Evolutionary conservation across 257 asterid genomes (phyloP).

Genomic region (Solanum chiquidenum): DNA sequence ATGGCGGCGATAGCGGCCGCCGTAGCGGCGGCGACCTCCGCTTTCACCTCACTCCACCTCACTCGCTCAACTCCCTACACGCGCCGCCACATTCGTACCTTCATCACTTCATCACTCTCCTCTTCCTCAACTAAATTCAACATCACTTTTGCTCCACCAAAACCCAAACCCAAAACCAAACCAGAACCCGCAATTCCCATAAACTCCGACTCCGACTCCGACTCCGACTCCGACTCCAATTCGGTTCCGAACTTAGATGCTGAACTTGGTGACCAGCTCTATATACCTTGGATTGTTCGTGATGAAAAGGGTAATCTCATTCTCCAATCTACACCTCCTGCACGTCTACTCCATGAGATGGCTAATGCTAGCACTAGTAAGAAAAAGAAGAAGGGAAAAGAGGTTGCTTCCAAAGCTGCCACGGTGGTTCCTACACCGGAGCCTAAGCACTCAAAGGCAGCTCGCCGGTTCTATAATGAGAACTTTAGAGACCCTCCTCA

Average conservation of each 20-base stretch:
- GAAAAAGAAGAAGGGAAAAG: conserved; percentile 33
- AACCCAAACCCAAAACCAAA: conserved; percentile 25
- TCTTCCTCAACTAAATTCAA: conserved; percentile 46
- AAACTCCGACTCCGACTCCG: neutral
- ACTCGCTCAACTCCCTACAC: conserved; percentile 11
- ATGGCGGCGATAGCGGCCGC: conserved; percentile 75
- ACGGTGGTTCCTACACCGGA: conserved; percentile 15
- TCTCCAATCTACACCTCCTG: conserved; percentile 42
- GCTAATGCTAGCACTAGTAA: conserved; percentile 46
- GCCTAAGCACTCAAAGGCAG: conserved; percentile 90
- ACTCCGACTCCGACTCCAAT: conserved; percentile 1
- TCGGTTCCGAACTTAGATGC: neutral
- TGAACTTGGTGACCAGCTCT: conserved; percentile 33
- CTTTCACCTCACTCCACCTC: conserved; percentile 41
- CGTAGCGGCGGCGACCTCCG: conserved; percentile 33
- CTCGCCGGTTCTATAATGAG: conserved; percentile 89
- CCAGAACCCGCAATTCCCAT: conserved; percentile 3
- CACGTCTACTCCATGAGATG: conserved; percentile 37
- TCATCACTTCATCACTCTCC: conserved; percentile 35
- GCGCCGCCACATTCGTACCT: conserved; percentile 41
- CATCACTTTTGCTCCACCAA: conserved; percentile 57
- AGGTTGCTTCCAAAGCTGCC: conserved; percentile 15
- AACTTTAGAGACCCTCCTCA: conserved; percentile 77
- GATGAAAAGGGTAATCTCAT: conserved; percentile 59
- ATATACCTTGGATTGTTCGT: conserved; percentile 61